Base-by-base conservation (phyloP, 164 flowering plant species). In the Magnolia kwangsiensis region DNA sequence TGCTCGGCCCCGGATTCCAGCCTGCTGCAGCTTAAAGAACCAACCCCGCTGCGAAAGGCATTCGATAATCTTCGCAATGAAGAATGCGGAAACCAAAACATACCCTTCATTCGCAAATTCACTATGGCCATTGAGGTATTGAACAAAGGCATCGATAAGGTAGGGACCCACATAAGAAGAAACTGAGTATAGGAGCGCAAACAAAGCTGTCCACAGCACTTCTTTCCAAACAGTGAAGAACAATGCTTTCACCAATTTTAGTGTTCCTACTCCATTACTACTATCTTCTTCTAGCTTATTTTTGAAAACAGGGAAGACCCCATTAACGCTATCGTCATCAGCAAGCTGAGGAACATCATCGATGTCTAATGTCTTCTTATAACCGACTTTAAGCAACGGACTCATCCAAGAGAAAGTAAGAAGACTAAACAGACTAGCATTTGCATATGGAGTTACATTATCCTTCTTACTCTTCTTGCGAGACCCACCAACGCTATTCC, bases 131-230 rank as follows among this genome's bases (percentile, higher is more conserved):
- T 81, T 82, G 7, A 92, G 86, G 81, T 84, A 91, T 68, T 90
- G 90, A 74, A 92, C 95, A 71, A 92, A 84, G 20, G 84, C 73
- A 68, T 88, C 90, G 55, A 93, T 92, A 14, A 93, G 89, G 77
- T 82, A 90, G 0, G 98, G 98, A 50, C 98, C 98, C 49, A 90
- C 94, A 78, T 88, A 91, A 37, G 88, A 78, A 67, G 93, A 86
- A 24, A 85, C 11, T 3, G 92, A 82, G 72, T 83, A 75, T 14
- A 85, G 2, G 20, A 88, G 66, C 2, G 81, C 83, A 1, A 81
- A 76, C 1, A 90, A n/a, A n/a, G 81, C 92, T 3, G 94, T 84
- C 75, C 72, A 74, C 1, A 80, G n/a, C 70, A 86, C 79, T 29
- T 90, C 92, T 72, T 50, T 80, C 90, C 89, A 82, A 0, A 78